Conservation (phyloP, 1,284 basidiomycete species). For the Marasmius sp. region DNA sequence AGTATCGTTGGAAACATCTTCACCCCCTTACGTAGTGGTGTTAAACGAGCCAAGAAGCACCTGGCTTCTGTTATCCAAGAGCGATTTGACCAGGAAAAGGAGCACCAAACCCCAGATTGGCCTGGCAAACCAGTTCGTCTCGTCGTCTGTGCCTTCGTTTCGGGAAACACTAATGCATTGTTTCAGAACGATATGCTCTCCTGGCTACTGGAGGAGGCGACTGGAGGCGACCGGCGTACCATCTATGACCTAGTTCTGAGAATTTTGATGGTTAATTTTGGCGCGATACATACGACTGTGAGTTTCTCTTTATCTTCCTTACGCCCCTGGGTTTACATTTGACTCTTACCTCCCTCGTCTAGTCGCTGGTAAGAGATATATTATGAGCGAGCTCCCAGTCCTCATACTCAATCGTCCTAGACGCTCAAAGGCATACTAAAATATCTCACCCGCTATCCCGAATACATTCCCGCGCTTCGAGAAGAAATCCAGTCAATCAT, state of each 20-base stretch:
- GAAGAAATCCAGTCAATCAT: slow-evolving; percentile 33
- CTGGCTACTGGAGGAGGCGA: slow-evolving; percentile 28
- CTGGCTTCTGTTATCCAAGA: slow-evolving; percentile 42
- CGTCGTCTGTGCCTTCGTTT: neutral
- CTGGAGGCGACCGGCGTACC: slow-evolving; percentile 16
- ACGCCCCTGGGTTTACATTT: neutral
- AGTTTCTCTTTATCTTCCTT: neutral
- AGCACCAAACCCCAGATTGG: slow-evolving; percentile 31
- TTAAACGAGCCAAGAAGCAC: slow-evolving; percentile 30
- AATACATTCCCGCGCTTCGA: slow-evolving; percentile 32
- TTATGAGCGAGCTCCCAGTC: slow-evolving; percentile 7
- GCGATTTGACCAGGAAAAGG: slow-evolving; percentile 33
- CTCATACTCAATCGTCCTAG: neutral
- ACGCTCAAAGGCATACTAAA: slow-evolving; percentile 25
- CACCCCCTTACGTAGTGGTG: slow-evolving; percentile 22
- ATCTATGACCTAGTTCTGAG: slow-evolving; percentile 15
- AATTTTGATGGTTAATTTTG: slow-evolving; percentile 18
- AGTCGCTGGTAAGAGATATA: neutral
- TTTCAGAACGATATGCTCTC: slow-evolving; percentile 28
- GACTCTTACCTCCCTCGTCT: neutral
- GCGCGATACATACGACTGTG: slow-evolving; percentile 18
- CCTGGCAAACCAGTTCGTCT: slow-evolving; percentile 28
- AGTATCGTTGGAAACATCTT: slow-evolving; percentile 27
- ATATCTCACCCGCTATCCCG: slow-evolving; percentile 27
- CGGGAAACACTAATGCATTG: neutral